Conservation (phyloP, 768 basidiomycete species). For the Hygrocybe punicea region DNA sequence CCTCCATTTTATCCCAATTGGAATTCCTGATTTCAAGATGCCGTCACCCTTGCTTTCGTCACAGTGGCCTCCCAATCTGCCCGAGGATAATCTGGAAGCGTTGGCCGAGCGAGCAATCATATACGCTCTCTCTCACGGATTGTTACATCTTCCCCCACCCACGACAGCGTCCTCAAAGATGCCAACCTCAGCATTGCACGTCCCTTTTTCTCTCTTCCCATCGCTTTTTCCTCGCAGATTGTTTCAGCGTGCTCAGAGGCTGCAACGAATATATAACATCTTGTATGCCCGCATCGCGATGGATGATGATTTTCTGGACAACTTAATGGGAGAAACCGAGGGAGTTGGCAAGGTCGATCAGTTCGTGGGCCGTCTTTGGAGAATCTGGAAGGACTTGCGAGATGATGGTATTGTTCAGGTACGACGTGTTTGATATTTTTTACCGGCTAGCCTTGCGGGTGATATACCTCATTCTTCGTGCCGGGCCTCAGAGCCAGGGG, state of each 20-base stretch:
- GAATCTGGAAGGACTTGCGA: conserved; percentile 73
- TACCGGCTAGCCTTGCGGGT: no score
- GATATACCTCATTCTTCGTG: no score
- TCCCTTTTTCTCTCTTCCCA: conserved; percentile 85
- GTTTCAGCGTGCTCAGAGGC: conserved; percentile 58
- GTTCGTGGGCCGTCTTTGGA: conserved; percentile 85
- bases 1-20: no score
- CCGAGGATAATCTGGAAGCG: conserved; percentile 52
- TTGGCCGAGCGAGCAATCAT: conserved; percentile 69
- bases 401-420: conserved; percentile 53
- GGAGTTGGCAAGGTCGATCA: conserved; percentile 82
- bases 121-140: conserved; percentile 79
- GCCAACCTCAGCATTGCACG: conserved; percentile 79
- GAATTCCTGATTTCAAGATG: no score
- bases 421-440: not conserved
- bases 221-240: conserved; percentile 75
- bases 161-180: conserved; percentile 38
- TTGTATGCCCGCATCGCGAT: conserved; percentile 82
- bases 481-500: no score
- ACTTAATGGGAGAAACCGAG: conserved; percentile 72
- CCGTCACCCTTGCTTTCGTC: no score
- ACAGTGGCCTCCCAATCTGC: conserved; percentile 75
- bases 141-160: conserved; percentile 71
- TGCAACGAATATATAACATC: conserved; percentile 79
- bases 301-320: conserved; percentile 76